Base-by-base conservation (phyloP, 202 grass and related monocot genomes). In the Zoysia matrella region DNA sequence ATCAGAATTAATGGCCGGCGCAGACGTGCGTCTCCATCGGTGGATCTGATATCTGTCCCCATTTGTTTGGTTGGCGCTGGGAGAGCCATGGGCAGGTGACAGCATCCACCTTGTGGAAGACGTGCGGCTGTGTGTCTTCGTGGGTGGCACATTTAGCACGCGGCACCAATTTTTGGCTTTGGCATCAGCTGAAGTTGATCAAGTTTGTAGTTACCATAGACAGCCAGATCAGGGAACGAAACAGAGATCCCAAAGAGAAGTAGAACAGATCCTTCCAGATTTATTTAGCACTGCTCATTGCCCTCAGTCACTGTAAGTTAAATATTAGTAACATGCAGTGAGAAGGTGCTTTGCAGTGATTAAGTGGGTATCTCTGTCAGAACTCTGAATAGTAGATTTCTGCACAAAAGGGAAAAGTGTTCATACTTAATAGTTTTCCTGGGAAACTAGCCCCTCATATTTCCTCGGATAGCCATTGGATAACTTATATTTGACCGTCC, bases 401-500 rank as follows among this genome's bases (percentile, higher is more conserved):
- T 40, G 60, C 18, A 63, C 60, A 30, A 10, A 61, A 30, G 5
- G 1, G 5, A 56, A 58, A 18, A 4, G 16, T 61, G 6, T 61
- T 61, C 16, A 3, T 61, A 61, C 58, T 61, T 61, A 2, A 10
- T 36, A 36, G 16, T 36, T 36, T 16, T 14, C 18, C 1, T 60
- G 1, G 18, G 65, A 64, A 82, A 49, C 6, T 65, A 54, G 46
- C 47, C 13, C 62, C 54, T 64, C 6, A 1, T 30, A 30, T 60
- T 22, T 60, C 57, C 30, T 8, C 6, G n/a, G 6, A 36, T 61
- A 10, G 16, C 7, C 8, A 61, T 61, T 9, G 58, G 18, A 61
- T 61, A 36, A 8, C 18, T 61, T 36, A 61, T 0, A 61, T 74
- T 75, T 85, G 71, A 72, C 77, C 51, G 13, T 78, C 58, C 85